Conservation (phyloP, 2,329 filamentous ascomycete species). For the Botryotinia convoluta region DNA sequence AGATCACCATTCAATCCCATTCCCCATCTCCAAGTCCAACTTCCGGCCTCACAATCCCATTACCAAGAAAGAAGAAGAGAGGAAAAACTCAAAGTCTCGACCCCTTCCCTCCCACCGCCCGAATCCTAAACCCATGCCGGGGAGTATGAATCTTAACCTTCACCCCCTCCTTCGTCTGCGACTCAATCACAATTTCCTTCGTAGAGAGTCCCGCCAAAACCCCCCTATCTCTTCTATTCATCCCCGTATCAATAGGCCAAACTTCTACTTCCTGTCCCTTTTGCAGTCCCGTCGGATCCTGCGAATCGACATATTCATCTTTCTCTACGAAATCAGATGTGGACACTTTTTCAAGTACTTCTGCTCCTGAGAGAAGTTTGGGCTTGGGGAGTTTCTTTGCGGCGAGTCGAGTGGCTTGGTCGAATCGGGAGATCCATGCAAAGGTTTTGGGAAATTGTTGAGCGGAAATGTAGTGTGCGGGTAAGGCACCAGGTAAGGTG, state of each 20-base stretch:
- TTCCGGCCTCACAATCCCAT: background rate
- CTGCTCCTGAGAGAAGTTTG: slow-evolving; percentile 49
- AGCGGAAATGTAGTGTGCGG: slow-evolving; percentile 50
- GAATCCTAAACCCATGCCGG: slow-evolving; percentile 55
- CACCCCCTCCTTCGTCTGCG: slow-evolving; percentile 42
- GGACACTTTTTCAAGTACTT: slow-evolving; percentile 51
- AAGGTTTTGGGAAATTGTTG: slow-evolving; percentile 57
- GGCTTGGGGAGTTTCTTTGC: slow-evolving; percentile 42
- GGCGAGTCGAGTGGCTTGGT: slow-evolving; percentile 45
- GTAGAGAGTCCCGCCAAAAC: slow-evolving; percentile 50
- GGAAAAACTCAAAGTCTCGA: slow-evolving; percentile 23
- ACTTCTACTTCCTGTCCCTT: slow-evolving; percentile 54
- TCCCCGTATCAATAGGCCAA: slow-evolving; percentile 62
- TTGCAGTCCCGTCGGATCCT: slow-evolving; percentile 53
- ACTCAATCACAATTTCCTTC: slow-evolving; percentile 58
- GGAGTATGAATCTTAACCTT: slow-evolving; percentile 59
- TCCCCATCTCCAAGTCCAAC: background rate
- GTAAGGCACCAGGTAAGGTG: slow-evolving; percentile 54
- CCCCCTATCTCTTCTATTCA: slow-evolving; percentile 56
- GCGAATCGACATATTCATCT: slow-evolving; percentile 45
- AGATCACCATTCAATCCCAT: background rate
- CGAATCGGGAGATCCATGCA: slow-evolving; percentile 64
- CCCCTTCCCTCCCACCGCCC: slow-evolving; percentile 4
- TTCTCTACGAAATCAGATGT: slow-evolving; percentile 47
- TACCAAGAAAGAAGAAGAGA: background rate